Base-by-base conservation (phyloP, 805 yeast genomes). In the Metschnikowia peoriensis region DNA sequence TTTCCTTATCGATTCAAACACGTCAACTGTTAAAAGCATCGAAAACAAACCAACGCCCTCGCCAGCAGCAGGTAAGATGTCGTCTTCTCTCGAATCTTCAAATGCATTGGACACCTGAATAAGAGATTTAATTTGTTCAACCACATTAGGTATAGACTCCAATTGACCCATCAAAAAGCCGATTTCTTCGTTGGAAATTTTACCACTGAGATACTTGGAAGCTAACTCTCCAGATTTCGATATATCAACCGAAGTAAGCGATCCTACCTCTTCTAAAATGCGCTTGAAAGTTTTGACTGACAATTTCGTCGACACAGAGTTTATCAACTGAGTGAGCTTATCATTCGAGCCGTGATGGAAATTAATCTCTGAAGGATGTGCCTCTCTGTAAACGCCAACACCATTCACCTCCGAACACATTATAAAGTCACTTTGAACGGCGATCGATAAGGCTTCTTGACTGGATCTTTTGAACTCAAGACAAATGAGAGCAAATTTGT, bases 401-500 rank as follows among this genome's bases (percentile, higher is more conserved):
- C 75, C 73, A 56, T 73, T 71, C 2, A 66, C 65, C 54, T 72
- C 71, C 16, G 66, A 54, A 2, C 67, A 51, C 12, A 70, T 51
- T 8, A 67, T 52, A 28, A 41, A 47, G 15, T 58, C 49, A 1
- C 41, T 28, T 28, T 51, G 40, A 1, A 50, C 53, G 5, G 54
- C 38, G 67, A 54, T 66, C 40, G 83, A 71, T 38, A 89, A 72
- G 0, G 86, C 76, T 61, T 88, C 94, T 52, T 78, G 76, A 16
- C 83, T 74, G 44, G 78, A 76, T 53, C 80, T 85, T 53, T 78
- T 79, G 49, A 88, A 74, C 61, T 91, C 97, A 51, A 79, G 81
- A 63, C 96, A 85, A 28, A 91, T 72, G 2, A 88, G 77, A 52
- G 84, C 86, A 52, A 92, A 79, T 54, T 85, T 82, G 35, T 79